Base-by-base conservation (phyloP, 352 stramenopile genomes). In the Hyaloperonospora brassicae region DNA sequence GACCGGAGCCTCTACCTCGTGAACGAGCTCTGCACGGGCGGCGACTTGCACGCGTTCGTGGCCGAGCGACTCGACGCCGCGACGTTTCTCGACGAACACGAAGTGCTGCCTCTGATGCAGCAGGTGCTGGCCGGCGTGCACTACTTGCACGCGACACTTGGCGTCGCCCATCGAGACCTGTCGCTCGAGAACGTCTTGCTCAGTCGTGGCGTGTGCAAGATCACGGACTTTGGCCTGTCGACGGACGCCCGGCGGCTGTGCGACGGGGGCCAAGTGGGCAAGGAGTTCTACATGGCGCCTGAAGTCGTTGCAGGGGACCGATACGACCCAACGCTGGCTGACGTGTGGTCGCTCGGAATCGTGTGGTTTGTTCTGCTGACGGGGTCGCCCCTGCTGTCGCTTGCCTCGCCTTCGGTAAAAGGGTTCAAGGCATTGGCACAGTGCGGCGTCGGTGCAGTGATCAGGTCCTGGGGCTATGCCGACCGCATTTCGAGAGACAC, bases 351-450 rank as follows among this genome's bases (percentile, higher is more conserved):
- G 2, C 52, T 89, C 6, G 73, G 73, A 1, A 72, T 85, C 40
- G 69, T 89, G 58, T 60, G 78, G 46, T 89, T 86, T 52, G 81
- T 87, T 36, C 50, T 89, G 39, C 38, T 89, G 4, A 84, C 74
- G 5, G 79, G 79, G 0, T 86, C 76, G 11, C 74, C 70, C 14
- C 54, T 83, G 17, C 21, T 84, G 7, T 54, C 62, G 0, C 52
- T 76, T 31, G 74, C 72, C 0, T 71, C 63, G 0, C 40, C 47
- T 6, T 57, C 61, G 0, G 61, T 69, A 7, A 72, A 69, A 47
- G 65, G 34, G 1, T 79, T 74, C 23, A 11, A 12, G 35, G 59
- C 57, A 36, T 46, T 69, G 13, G 46, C 35, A 10, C 36, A 40
- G 2, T 31, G 62, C 5, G 72, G 69, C 3, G 58, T 78, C 0